Conservation (phyloP, 257 asterid genomes). For the Misopates orontium region DNA sequence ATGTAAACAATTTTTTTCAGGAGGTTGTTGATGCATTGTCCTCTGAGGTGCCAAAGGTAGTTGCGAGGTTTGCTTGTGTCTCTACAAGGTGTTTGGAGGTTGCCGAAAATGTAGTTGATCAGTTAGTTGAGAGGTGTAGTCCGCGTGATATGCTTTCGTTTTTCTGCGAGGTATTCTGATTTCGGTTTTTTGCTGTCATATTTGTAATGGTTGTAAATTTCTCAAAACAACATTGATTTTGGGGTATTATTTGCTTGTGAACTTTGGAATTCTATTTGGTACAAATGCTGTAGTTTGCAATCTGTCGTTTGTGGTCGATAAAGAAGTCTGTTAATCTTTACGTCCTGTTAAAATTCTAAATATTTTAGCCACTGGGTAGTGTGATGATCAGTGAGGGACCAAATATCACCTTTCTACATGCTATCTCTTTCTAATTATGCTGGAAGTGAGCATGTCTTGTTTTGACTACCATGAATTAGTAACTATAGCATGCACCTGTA, state of each 20-base stretch:
- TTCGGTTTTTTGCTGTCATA: conserved; percentile 14
- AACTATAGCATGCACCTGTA: background rate
- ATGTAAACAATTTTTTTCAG: conserved; percentile 33
- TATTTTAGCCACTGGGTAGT: conserved; percentile 2
- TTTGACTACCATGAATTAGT: background rate
- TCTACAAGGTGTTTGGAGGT: conserved; percentile 60
- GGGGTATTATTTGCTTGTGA: background rate
- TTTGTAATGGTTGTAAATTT: background rate
- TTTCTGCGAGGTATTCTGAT: conserved; percentile 62
- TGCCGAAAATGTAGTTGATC: conserved; percentile 45
- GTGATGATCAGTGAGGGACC: conserved; percentile 12
- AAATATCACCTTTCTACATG: conserved; percentile 17
- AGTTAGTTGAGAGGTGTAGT: conserved; percentile 48
- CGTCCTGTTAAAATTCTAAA: background rate
- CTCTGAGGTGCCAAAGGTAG: conserved; percentile 71
- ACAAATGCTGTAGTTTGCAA: background rate
- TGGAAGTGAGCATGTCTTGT: background rate
- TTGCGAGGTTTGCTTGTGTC: conserved; percentile 54
- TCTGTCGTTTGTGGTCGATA: conserved; percentile 18
- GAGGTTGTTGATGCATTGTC: conserved; percentile 68
- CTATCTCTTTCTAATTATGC: background rate
- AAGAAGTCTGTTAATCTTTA: background rate
- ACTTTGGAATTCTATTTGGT: background rate
- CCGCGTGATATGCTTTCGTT: conserved; percentile 89
- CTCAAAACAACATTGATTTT: background rate